Evolutionary conservation across 2,329 filamentous ascomycete genomes (phyloP).

Genomic region (Calycina marina): DNA sequence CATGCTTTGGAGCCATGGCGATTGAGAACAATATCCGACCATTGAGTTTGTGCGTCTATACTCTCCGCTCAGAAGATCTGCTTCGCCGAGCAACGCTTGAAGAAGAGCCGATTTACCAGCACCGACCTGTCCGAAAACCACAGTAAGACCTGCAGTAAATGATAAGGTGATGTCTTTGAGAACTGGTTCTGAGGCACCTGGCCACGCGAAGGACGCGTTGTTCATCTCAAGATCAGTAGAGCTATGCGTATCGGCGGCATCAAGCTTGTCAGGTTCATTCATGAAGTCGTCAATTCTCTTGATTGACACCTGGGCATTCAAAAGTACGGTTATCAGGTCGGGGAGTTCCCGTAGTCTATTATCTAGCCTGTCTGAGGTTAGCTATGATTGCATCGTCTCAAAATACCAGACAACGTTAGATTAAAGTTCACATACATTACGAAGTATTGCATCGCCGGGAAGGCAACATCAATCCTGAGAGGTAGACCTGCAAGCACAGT

Average conservation of each 20-base stretch:
- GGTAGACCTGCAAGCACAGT: constrained; percentile 54
- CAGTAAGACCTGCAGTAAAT: constrained; percentile 41
- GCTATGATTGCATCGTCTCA: too few relatives aligned
- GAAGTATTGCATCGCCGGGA: constrained; percentile 75
- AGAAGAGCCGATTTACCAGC: constrained; percentile 40
- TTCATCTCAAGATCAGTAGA: constrained; percentile 32
- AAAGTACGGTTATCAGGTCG: constrained; percentile 55
- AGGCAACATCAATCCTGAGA: constrained; percentile 68
- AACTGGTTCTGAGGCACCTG: constrained; percentile 44
- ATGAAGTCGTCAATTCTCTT: constrained; percentile 76
- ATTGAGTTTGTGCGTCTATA: constrained; percentile 38
- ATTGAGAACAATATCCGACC: constrained; percentile 50
- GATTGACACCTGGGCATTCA: constrained; percentile 75
- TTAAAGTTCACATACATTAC: too few relatives aligned
- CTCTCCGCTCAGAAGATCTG: constrained; percentile 14
- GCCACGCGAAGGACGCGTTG: constrained; percentile 66
- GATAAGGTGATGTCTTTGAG: constrained; percentile 37
- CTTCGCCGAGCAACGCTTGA: constrained; percentile 21
- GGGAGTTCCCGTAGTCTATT: constrained; percentile 61
- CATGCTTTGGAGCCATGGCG: constrained; percentile 56
- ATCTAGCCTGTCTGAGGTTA: too few relatives aligned
- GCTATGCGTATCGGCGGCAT: constrained; percentile 25
- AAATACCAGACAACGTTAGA: too few relatives aligned
- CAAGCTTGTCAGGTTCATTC: constrained; percentile 64
- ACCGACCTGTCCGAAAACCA: constrained; percentile 49